A percentile compares a stretch with the other conserved stretches of the same genome.
These are phyloP conservation scores for Coemansia sp. DNA, from an alignment of 192 early-diverging fungal genomes.

Conservation along the genomic window DNA sequence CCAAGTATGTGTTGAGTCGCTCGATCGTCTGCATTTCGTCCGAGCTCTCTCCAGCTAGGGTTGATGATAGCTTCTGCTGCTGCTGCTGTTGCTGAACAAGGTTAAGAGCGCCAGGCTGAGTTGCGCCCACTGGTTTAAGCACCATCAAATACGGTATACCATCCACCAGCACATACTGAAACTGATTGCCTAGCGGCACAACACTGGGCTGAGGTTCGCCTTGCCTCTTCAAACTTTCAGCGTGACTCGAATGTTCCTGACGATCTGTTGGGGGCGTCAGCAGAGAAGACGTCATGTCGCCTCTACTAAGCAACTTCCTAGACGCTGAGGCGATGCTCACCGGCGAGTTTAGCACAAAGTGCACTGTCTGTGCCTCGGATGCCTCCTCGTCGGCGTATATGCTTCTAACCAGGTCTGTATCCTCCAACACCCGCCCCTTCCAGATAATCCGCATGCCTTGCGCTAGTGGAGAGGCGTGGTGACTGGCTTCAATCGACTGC, in stretches of 20 bases:
- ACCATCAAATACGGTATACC: slow-evolving; percentile 42
- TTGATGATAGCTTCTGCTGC: background rate
- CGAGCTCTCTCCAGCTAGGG: background rate
- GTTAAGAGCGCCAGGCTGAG: background rate
- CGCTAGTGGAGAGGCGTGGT: slow-evolving; percentile 29
- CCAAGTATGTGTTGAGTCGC: background rate
- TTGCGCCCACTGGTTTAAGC: background rate
- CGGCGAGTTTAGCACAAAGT: slow-evolving; percentile 37
- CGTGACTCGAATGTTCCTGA: background rate
- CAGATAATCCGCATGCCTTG: slow-evolving; percentile 51
- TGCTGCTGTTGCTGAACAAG: background rate
- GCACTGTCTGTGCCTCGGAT: slow-evolving; percentile 23
- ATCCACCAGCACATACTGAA: slow-evolving; percentile 52
- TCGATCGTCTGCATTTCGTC: background rate
- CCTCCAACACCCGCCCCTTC: slow-evolving; percentile 40
- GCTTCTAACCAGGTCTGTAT: slow-evolving; percentile 15
- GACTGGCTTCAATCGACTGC: slow-evolving; percentile 30
- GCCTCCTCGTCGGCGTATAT: slow-evolving; percentile 11
- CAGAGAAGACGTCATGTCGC: background rate
- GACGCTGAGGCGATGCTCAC: background rate
- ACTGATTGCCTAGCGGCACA: slow-evolving; percentile 35
- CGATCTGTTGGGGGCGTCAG: background rate
- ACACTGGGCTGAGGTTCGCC: background rate
- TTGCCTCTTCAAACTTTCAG: background rate
- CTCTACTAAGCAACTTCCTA: background rate